These are phyloP conservation scores for Aspergillus nidulans DNA, from an alignment of 495 filamentous ascomycete genomes.

Conservation along the genomic window DNA sequence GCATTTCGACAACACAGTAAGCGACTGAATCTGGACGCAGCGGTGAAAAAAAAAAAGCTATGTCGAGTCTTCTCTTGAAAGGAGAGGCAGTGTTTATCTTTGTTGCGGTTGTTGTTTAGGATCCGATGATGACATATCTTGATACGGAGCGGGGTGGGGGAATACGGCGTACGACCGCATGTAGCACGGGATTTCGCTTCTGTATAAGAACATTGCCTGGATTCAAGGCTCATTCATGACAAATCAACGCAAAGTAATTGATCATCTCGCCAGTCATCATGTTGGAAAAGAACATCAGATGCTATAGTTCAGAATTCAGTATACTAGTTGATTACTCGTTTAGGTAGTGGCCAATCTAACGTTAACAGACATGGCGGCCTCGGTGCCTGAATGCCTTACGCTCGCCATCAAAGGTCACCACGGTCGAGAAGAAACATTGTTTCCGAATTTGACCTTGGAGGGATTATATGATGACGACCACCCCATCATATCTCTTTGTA, in stretches of 20 bases:
- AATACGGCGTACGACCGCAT: neutral
- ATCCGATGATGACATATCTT: constrained; percentile 1
- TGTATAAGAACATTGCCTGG: neutral
- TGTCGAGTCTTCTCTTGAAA: neutral
- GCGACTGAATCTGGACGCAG: no score
- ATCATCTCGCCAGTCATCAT: neutral
- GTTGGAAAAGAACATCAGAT: neutral
- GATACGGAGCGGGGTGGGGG: neutral
- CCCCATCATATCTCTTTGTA: neutral
- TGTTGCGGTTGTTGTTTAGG: neutral
- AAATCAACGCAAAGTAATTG: neutral
- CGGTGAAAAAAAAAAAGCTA: no score
- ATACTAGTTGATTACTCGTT: neutral
- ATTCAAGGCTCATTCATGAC: neutral
- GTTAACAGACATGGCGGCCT: neutral
- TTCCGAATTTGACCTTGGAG: neutral
- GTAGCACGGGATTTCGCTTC: constrained; percentile 1
- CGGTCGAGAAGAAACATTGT: neutral
- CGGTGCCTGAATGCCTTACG: neutral
- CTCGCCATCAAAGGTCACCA: neutral
- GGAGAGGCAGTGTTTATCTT: neutral
- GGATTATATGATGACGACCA: no score
- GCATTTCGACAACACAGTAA: neutral
- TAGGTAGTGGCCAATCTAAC: neutral
- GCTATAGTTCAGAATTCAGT: neutral